Conservation (phyloP, 805 yeast species). For the Wickerhamiella cacticola region DNA sequence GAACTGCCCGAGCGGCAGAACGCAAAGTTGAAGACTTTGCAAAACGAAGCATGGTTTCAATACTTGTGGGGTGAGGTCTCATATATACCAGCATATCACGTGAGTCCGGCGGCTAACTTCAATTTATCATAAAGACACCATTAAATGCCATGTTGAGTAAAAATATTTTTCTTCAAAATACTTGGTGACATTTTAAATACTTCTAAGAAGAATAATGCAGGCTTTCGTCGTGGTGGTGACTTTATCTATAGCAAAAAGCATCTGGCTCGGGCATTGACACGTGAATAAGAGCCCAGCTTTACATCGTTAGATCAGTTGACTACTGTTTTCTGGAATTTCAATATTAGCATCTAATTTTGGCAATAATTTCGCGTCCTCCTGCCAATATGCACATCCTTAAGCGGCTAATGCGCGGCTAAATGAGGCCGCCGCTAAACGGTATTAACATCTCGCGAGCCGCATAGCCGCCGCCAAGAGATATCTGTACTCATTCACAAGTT, state of each 20-base stretch:
- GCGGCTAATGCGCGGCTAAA: constrained; percentile 4
- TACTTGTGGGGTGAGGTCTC: neutral
- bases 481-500: no score
- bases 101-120: constrained; percentile 4
- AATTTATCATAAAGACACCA: neutral
- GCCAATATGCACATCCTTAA: neutral
- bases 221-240: no score
- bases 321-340: neutral
- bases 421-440: neutral
- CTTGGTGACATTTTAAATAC: neutral
- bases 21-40: neutral
- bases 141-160: no score
- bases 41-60: constrained; percentile 2
- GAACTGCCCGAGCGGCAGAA: neutral
- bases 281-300: no score
- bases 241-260: no score
- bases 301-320: neutral
- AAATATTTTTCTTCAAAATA: neutral
- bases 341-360: no score
- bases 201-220: no score
- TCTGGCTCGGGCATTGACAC: no score
- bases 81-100: neutral
- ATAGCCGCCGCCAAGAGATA: neutral
- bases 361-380: constrained; percentile 3
- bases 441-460: neutral